These are phyloP conservation scores for Aspergillus udagawae DNA, from an alignment of 2,329 filamentous ascomycete species.

Conservation along the genomic window DNA sequence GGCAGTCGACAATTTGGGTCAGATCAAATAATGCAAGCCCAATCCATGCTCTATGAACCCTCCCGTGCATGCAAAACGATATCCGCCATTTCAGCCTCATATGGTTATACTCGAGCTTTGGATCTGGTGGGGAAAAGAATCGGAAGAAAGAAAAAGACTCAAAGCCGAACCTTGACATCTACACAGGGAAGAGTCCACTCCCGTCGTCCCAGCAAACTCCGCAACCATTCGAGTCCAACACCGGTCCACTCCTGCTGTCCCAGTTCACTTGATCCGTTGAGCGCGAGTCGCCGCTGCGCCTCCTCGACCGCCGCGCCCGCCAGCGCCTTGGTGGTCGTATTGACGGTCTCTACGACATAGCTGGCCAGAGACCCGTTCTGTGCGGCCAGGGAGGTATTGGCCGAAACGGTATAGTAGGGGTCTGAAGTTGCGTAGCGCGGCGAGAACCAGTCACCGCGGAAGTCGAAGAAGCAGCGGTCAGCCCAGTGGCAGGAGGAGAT, in stretches of 20 bases:
- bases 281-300: constrained; percentile 39
- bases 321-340: constrained; percentile 66
- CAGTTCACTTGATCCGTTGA: constrained; percentile 20
- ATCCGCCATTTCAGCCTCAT: background rate
- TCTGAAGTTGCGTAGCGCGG: constrained; percentile 54
- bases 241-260: constrained; percentile 66
- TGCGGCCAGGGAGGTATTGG: constrained; percentile 21
- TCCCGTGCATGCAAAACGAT: background rate
- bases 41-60: background rate
- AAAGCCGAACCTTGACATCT: constrained; percentile 79
- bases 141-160: constrained; percentile 12
- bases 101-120: background rate
- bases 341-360: constrained; percentile 50
- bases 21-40: background rate
- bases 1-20: background rate
- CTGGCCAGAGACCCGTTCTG: constrained; percentile 31
- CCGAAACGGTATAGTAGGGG: constrained; percentile 6
- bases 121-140: background rate
- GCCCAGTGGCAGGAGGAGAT: constrained; percentile 87
- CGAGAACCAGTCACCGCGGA: constrained; percentile 88
- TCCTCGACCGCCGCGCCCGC: constrained; percentile 65
- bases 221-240: constrained; percentile 78
- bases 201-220: constrained; percentile 72
- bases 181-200: constrained; percentile 92
- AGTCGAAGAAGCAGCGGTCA: constrained; percentile 88